Conservation (phyloP, 805 yeast genomes). For the Kuraishia floccosa region DNA sequence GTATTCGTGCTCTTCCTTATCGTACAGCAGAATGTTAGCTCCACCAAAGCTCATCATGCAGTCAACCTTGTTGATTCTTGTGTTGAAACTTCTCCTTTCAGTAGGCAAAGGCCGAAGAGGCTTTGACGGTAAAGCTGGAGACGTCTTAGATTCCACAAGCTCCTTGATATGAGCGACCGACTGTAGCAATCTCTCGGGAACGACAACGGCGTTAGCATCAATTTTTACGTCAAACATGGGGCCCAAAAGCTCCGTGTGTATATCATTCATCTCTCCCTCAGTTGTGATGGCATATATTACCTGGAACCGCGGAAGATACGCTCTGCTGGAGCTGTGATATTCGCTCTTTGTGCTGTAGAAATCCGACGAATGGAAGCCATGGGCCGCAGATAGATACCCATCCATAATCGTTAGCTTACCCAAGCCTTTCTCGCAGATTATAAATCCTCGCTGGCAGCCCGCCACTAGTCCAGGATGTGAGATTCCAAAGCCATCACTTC, state of each 20-base stretch:
- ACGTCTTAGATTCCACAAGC: background rate
- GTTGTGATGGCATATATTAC: conserved; percentile 28
- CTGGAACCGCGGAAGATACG: conserved; percentile 61
- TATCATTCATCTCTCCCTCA: conserved; percentile 15
- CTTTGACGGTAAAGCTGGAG: too few relatives aligned
- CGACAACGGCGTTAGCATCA: conserved; percentile 40
- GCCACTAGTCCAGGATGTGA: conserved; percentile 55
- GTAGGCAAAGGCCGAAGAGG: background rate
- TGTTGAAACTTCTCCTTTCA: conserved; percentile 8
- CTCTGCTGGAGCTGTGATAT: conserved; percentile 40
- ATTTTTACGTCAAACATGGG: conserved; percentile 60
- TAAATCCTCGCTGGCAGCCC: conserved; percentile 68
- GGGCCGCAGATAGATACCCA: conserved; percentile 63
- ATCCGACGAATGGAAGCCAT: conserved; percentile 38
- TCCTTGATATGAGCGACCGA: conserved; percentile 17
- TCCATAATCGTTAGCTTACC: conserved; percentile 63
- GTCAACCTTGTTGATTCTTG: conserved; percentile 20
- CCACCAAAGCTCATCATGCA: conserved; percentile 56
- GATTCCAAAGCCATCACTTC: conserved; percentile 11
- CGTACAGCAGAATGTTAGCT: conserved; percentile 42
- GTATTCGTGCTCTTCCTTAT: conserved; percentile 27
- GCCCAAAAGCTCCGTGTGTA: conserved; percentile 47
- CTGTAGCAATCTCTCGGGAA: conserved; percentile 39
- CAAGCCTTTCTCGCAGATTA: conserved; percentile 44
- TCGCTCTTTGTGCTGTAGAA: conserved; percentile 38